Evolutionary conservation across 2,329 filamentous ascomycete species (phyloP).

Genomic region (Ilyonectria destructans): DNA sequence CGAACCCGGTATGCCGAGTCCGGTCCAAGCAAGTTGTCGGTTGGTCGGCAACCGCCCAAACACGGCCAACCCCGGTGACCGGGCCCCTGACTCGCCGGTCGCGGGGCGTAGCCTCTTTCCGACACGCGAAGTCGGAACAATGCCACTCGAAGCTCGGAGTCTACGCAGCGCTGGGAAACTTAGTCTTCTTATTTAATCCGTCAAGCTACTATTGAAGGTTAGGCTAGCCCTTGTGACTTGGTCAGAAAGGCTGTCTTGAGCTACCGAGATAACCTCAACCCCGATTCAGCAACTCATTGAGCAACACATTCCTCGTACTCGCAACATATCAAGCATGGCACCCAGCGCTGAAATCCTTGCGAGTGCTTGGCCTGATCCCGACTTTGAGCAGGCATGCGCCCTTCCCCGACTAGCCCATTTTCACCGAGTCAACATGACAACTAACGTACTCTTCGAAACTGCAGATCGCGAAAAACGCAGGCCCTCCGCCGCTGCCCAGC

Average conservation of each 20-base stretch:
- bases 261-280: background rate
- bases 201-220: background rate
- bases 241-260: background rate
- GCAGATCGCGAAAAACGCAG: constrained; percentile 2
- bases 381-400: constrained; percentile 11
- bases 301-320: background rate
- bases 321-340: constrained; percentile 11
- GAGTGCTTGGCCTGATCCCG: constrained; percentile 7
- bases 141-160: background rate
- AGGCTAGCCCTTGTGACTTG: background rate
- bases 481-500: background rate
- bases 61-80: background rate
- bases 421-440: constrained; percentile 1
- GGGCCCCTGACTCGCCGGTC: background rate
- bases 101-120: background rate
- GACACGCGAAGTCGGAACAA: background rate
- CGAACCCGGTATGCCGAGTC: background rate
- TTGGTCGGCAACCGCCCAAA: background rate
- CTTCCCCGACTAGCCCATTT: background rate
- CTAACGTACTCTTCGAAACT: constrained; percentile 2
- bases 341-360: constrained; percentile 5
- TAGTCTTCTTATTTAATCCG: background rate
- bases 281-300: constrained; percentile 1
- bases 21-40: background rate
- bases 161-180: background rate